A percentile compares a stretch with the other conserved stretches of the same genome.
Conservation (phyloP, 2,329 filamentous ascomycete species). For the Thermoascus crustaceus region DNA sequence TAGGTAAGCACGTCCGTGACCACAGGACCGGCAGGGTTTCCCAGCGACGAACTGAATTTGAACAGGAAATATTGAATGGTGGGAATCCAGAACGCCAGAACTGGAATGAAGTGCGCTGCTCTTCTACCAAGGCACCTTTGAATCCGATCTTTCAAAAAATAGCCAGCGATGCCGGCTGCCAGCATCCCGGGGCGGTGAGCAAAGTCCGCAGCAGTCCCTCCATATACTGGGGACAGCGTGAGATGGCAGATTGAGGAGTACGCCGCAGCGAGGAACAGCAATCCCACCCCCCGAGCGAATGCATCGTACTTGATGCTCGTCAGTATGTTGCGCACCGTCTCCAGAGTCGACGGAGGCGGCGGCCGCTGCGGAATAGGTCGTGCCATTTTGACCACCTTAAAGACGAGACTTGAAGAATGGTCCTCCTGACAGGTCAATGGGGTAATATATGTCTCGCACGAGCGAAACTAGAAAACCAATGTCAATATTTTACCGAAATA, state of each 20-base stretch:
- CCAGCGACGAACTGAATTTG: conserved; percentile 56
- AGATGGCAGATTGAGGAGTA: conserved; percentile 48
- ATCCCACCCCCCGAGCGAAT: conserved; percentile 21
- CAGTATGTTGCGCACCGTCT: too few species aligned
- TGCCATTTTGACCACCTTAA: too few species aligned
- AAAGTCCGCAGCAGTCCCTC: conserved; percentile 65
- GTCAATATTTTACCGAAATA: too few species aligned
- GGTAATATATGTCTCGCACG: too few species aligned
- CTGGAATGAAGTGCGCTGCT: conserved; percentile 51
- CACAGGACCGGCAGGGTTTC: conserved; percentile 63
- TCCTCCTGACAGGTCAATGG: too few species aligned
- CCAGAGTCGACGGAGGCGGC: too few species aligned
- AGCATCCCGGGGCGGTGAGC: conserved; percentile 63
- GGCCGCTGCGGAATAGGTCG: too few species aligned
- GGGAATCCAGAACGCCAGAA: conserved; percentile 69
- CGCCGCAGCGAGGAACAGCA: conserved; percentile 31
- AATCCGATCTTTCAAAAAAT: conserved; percentile 55
- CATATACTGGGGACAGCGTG: conserved; percentile 78
- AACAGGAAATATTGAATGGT: conserved; percentile 65
- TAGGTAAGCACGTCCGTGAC: conserved; percentile 67
- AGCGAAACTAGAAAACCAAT: too few species aligned
- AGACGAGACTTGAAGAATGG: too few species aligned
- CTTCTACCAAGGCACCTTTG: conserved; percentile 42
- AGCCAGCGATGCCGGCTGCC: conserved; percentile 60
- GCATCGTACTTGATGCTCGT: too few species aligned